These are phyloP conservation scores for Dryas alaskensis DNA, from an alignment of 306 rosid species.

Conservation along the genomic window DNA sequence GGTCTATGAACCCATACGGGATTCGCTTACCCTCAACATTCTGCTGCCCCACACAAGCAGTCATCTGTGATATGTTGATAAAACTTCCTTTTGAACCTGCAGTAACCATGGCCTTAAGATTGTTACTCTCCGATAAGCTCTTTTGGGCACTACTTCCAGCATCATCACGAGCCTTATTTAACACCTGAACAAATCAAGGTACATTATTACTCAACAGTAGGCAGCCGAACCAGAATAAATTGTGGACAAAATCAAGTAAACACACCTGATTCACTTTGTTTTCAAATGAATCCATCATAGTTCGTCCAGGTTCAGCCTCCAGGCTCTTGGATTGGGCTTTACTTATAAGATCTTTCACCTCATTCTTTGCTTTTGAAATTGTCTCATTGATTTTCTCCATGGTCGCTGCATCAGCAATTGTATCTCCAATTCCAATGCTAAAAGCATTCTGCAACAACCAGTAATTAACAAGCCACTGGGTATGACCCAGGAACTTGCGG, in stretches of 20 bases:
- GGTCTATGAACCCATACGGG: conserved; percentile 91
- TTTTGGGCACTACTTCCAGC: conserved; percentile 97
- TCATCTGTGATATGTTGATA: conserved; percentile 98
- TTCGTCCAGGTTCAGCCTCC: conserved; percentile 97
- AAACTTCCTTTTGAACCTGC: conserved; percentile 99
- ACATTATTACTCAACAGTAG: conserved; percentile 14
- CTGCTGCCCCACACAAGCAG: conserved; percentile 99
- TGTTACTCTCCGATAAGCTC: conserved; percentile 93
- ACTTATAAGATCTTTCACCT: conserved; percentile 85
- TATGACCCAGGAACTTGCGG: conserved; percentile 94
- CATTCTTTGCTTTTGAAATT: conserved; percentile 78
- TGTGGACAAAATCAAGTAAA: conserved; percentile 12
- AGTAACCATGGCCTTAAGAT: conserved; percentile 99
- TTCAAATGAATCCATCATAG: conserved; percentile 96
- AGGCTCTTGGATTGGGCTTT: conserved; percentile 75
- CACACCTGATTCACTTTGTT: conserved; percentile 93
- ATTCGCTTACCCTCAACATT: conserved; percentile 99
- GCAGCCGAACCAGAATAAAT: conserved; percentile 8
- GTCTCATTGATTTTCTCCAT: conserved; percentile 92
- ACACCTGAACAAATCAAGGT: conserved; percentile 41
- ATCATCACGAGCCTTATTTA: conserved; percentile 97
- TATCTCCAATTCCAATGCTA: conserved; percentile 97
- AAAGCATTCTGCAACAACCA: conserved; percentile 97
- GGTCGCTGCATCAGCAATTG: conserved; percentile 93
- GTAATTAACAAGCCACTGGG: conserved; percentile 98